Conservation (phyloP, 2,329 filamentous ascomycete species). For the Stemphylium lycopersici region DNA sequence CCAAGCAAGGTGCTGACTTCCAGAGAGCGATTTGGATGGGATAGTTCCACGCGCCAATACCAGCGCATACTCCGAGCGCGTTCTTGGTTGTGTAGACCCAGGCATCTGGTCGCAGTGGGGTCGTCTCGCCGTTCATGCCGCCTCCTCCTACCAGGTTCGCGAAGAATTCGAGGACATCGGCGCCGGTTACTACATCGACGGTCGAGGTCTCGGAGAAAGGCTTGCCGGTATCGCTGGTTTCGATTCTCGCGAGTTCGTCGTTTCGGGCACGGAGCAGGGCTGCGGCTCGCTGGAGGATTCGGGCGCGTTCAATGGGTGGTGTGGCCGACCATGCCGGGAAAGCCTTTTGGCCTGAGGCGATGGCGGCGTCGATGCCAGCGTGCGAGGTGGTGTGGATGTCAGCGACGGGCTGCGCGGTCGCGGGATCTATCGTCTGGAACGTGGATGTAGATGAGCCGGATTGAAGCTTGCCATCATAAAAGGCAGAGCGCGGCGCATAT, state of each 20-base stretch:
- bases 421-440: slow-evolving; percentile 77
- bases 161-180: slow-evolving; percentile 86
- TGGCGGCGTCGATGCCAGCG: slow-evolving; percentile 72
- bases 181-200: slow-evolving; percentile 82
- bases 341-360: slow-evolving; percentile 72
- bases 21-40: slow-evolving; percentile 88
- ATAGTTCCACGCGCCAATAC: slow-evolving; percentile 92
- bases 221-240: slow-evolving; percentile 87
- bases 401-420: slow-evolving; percentile 71
- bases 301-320: slow-evolving; percentile 73
- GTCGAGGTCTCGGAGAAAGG: slow-evolving; percentile 82
- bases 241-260: slow-evolving; percentile 76
- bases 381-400: slow-evolving; percentile 73
- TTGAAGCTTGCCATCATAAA: slow-evolving; percentile 75
- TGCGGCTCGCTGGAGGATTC: slow-evolving; percentile 79
- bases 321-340: slow-evolving; percentile 80
- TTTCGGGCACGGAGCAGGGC: slow-evolving; percentile 75
- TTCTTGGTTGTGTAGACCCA: slow-evolving; percentile 86
- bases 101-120: slow-evolving; percentile 73
- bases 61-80: slow-evolving; percentile 80
- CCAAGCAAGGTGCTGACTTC: slow-evolving; percentile 86
- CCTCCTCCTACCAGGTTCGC: slow-evolving; percentile 78
- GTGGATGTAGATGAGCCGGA: slow-evolving; percentile 64
- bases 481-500: slow-evolving; percentile 67
- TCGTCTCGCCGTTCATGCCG: slow-evolving; percentile 80